Conservation (phyloP, 1,284 basidiomycete genomes). For the Leccinum griseonigrum region DNA sequence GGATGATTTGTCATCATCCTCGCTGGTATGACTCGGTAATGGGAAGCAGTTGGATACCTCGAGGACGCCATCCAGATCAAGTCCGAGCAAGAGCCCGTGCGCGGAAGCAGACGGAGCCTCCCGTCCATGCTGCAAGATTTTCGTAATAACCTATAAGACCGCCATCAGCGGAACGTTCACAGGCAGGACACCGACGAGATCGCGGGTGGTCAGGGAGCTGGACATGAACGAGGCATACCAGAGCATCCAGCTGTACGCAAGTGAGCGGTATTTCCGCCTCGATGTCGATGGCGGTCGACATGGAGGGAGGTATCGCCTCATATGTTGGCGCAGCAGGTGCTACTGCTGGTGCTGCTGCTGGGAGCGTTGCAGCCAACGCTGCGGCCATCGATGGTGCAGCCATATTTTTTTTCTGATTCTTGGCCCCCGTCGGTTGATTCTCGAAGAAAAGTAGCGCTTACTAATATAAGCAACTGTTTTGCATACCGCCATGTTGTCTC, state of each 20-base stretch:
- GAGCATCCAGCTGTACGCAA: conserved; percentile 77
- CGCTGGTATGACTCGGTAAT: conserved; percentile 63
- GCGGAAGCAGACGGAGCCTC: conserved; percentile 67
- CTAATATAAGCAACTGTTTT: conserved; percentile 14
- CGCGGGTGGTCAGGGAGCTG: conserved; percentile 2
- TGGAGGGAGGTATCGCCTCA: conserved; percentile 83
- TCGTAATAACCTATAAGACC: conserved; percentile 74
- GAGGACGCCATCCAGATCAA: conserved; percentile 89
- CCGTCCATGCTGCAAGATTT: conserved; percentile 87
- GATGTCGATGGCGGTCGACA: conserved; percentile 88
- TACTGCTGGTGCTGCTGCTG: conserved; percentile 58
- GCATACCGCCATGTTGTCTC: conserved; percentile 51
- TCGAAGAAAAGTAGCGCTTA: conserved; percentile 14
- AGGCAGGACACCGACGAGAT: not conserved
- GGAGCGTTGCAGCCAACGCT: conserved; percentile 80
- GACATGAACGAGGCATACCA: conserved; percentile 53
- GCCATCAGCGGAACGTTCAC: conserved; percentile 14
- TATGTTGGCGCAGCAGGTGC: conserved; percentile 62
- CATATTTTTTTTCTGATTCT: conserved; percentile 23
- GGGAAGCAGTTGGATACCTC: conserved; percentile 94
- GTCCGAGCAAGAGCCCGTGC: conserved; percentile 84
- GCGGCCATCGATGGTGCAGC: conserved; percentile 84
- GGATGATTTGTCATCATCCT: conserved; percentile 76
- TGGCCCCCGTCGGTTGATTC: not conserved
- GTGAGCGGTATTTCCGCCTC: conserved; percentile 83